These are phyloP conservation scores for Trametes cubensis DNA, from an alignment of 768 basidiomycete genomes.

Conservation along the genomic window DNA sequence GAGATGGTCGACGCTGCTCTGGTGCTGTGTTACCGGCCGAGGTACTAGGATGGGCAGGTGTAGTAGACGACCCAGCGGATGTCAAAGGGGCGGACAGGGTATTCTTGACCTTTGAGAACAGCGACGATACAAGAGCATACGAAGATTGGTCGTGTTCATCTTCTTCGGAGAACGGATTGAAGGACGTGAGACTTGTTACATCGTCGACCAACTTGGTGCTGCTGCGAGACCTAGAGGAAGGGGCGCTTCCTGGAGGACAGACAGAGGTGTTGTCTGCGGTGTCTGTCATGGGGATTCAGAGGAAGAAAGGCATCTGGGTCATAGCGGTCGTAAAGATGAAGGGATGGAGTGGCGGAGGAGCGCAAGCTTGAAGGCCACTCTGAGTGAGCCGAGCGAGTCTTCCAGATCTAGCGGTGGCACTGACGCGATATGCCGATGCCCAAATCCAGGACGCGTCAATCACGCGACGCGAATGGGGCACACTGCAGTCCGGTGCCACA, in stretches of 20 bases:
- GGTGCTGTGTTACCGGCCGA: conserved; percentile 35
- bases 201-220: conserved; percentile 61
- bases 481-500: background rate
- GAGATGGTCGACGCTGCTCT: conserved; percentile 66
- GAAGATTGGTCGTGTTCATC: conserved; percentile 89
- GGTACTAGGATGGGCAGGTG: conserved; percentile 34
- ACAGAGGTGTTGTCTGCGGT: conserved; percentile 29
- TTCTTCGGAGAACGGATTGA: conserved; percentile 92
- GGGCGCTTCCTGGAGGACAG: conserved; percentile 29
- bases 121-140: conserved; percentile 78
- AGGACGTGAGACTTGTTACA: conserved; percentile 76
- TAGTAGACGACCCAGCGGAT: conserved; percentile 46
- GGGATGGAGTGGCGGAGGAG: conserved; percentile 7
- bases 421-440: conserved; percentile 13
- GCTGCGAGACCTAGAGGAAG: conserved; percentile 62
- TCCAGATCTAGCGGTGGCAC: conserved; percentile 1
- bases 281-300: conserved; percentile 37
- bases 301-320: conserved; percentile 6
- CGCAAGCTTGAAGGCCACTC: background rate
- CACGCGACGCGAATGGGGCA: conserved; percentile 17
- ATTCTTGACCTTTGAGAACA: conserved; percentile 81
- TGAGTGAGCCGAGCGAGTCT: background rate
- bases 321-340: conserved; percentile 16
- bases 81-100: conserved; percentile 71
- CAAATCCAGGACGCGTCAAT: conserved; percentile 24